Conservation (phyloP, 1,284 basidiomycete species). For the Malassezia equina region DNA sequence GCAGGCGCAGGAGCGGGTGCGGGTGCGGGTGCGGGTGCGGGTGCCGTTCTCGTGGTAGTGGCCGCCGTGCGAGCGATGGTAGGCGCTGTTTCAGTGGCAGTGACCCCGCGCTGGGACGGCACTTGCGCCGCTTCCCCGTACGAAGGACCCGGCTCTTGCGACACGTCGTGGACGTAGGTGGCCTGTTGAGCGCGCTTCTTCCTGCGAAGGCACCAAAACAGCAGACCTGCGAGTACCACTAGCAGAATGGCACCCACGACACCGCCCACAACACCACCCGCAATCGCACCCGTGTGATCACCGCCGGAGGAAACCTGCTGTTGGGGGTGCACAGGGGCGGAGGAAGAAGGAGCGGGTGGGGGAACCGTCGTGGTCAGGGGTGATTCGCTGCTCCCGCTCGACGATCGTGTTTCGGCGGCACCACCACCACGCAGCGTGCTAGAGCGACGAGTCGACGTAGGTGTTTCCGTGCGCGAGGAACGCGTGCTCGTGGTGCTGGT, state of each 20-base stretch:
- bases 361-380: not conserved
- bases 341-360: not conserved
- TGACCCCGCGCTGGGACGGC: not conserved
- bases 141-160: not conserved
- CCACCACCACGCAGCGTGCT: not conserved
- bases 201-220: not conserved
- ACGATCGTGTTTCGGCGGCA: not conserved
- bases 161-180: not conserved
- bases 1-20: not conserved
- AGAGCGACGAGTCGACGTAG: not conserved
- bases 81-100: not conserved
- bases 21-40: too few relatives aligned
- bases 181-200: not conserved
- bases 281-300: slow-evolving; percentile 13
- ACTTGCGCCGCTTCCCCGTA: not conserved
- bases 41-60: too few relatives aligned
- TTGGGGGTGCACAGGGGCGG: not conserved
- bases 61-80: not conserved
- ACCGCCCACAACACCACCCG: slow-evolving; percentile 17
- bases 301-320: not conserved
- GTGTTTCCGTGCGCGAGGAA: not conserved
- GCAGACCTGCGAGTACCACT: not conserved
- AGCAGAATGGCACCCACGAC: slow-evolving; percentile 4
- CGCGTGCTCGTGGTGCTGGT: not conserved
- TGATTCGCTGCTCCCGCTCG: not conserved